These are phyloP conservation scores for Amauroascus verrucosus DNA, from an alignment of 2,329 filamentous ascomycete species.

Conservation along the genomic window DNA sequence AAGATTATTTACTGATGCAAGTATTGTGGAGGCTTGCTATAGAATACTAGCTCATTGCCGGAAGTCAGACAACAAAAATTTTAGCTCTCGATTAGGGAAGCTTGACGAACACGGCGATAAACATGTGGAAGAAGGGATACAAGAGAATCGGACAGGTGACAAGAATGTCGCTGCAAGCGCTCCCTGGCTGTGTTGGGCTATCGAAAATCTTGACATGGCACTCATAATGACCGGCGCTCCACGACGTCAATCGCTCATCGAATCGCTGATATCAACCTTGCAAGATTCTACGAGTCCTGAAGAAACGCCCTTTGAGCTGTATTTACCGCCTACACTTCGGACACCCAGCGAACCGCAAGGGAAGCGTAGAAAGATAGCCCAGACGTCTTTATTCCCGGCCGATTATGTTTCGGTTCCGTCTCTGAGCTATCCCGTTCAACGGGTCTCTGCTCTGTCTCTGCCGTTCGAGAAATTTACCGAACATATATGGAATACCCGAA, in stretches of 20 bases:
- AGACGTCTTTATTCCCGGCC: conserved; percentile 24
- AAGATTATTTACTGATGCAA: conserved; percentile 48
- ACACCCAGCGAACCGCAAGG: conserved; percentile 11
- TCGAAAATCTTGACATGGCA: conserved; percentile 62
- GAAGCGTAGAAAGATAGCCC: conserved; percentile 27
- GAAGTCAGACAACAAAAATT: conserved; percentile 10
- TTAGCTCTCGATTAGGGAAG: conserved; percentile 1
- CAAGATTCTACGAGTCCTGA: conserved; percentile 18
- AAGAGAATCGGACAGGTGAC: conserved; percentile 6
- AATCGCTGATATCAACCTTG: conserved; percentile 28
- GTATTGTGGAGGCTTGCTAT: conserved; percentile 38
- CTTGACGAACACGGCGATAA: conserved; percentile 12
- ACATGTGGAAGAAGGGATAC: not conserved
- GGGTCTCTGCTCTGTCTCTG: conserved; percentile 40
- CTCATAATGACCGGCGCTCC: conserved; percentile 64
- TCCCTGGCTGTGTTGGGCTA: conserved; percentile 47
- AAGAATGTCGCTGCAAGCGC: conserved; percentile 17
- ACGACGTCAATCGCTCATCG: conserved; percentile 40
- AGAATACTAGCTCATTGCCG: conserved; percentile 17
- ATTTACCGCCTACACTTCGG: conserved; percentile 7
- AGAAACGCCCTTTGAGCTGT: conserved; percentile 6
- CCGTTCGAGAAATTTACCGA: conserved; percentile 52
- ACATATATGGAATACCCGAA: conserved; percentile 43
- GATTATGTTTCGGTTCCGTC: conserved; percentile 26
- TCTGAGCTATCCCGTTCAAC: conserved; percentile 31